Base-by-base conservation (phyloP, 2,329 filamentous ascomycete genomes). In the Alternaria hordeiaustralica region DNA sequence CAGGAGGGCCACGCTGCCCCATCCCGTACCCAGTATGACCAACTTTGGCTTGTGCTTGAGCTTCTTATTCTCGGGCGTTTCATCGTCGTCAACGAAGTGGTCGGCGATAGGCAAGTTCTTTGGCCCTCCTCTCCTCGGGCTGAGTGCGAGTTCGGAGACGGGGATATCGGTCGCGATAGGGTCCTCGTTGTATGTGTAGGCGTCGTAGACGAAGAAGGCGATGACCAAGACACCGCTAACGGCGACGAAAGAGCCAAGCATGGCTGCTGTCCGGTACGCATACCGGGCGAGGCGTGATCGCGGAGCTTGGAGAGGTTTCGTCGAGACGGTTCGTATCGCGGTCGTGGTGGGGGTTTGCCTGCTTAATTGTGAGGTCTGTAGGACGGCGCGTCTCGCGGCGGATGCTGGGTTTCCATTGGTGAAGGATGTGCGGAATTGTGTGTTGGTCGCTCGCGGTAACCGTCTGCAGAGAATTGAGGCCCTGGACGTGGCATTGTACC, bases 81-180 rank as follows among this genome's bases (percentile, higher is more conserved):
- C 95, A 71, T 97, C 89, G 75, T 98, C 96, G 75, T 97, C 94
- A 44, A 99, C 89, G 65, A 94, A 88, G 23, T 92, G 88, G 68
- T 97, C 93, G 20, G 92, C 90, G 63, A 99, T 96, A 2, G 95
- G 96, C 33, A 99, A 83, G 74, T 99, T 97, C 85, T 99, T 98
- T 0, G 95, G 94, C 0, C 96, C 96, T 59, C 96, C 96, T 63
- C 87, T 87, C 67, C 90, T 88, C 2, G 96, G 96, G 61, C 89
- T 89, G 57, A 99, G 83, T 1, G 96, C 96, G 36, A 93, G 82
- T 71, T 93, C 87, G 2, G 94, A 94, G n/a, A 99, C 91, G 54
- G 90, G 87, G 61, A 97, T 89, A 71, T 97, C 94, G 68, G 84
- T 83, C 25, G 86, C 85, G 7, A 85, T 87, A 2, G 87, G 82